Conservation (phyloP, 352 stramenopile genomes). For the Phytophthora boehmeriae region DNA sequence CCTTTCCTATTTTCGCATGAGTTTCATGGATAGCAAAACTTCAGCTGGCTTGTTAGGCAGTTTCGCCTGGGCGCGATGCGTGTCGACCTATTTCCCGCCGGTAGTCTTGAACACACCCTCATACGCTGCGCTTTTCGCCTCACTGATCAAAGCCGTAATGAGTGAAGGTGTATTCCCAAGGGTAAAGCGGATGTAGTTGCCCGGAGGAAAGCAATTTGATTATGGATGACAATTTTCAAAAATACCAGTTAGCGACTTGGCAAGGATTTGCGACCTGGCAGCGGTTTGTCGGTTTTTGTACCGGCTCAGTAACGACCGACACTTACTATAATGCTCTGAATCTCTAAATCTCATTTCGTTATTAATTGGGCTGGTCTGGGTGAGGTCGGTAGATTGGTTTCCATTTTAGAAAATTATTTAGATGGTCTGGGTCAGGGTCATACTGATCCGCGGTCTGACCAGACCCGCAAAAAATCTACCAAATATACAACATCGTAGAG, state of each 20-base stretch:
- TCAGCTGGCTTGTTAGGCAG: background rate
- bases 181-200: no score
- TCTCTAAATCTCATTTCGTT: background rate
- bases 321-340: no score
- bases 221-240: no score
- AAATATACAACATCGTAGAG: no score
- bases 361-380: background rate
- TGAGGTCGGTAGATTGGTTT: no score
- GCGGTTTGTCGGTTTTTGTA: no score
- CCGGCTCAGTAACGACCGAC: no score
- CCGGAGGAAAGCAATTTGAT: no score
- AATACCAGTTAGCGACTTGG: background rate
- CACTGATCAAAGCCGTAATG: background rate
- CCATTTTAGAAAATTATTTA: no score
- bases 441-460: no score
- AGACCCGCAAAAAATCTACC: no score
- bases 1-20: background rate
- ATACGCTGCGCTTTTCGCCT: background rate
- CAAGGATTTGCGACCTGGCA: no score
- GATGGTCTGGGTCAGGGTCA: constrained; percentile 1
- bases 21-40: background rate
- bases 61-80: background rate
- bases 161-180: background rate
- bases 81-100: background rate
- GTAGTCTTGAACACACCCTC: background rate